Conservation (phyloP, 768 basidiomycete genomes). For the Crepidotus variabilis region DNA sequence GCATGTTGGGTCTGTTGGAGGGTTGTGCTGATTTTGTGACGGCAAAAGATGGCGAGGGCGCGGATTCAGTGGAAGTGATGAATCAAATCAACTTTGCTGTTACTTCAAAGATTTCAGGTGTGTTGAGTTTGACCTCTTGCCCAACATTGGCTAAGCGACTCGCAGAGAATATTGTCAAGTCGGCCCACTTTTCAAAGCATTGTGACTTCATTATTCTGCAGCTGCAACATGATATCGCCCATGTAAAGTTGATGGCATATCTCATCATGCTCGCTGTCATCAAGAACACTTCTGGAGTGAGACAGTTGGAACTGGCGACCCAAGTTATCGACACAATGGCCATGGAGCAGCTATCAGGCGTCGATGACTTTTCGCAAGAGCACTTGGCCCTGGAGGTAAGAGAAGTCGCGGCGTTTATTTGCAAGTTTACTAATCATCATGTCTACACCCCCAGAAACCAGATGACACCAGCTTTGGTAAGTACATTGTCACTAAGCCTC, state of each 20-base stretch:
- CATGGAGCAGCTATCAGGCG: slow-evolving; percentile 39
- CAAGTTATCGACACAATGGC: slow-evolving; percentile 44
- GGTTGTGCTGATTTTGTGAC: slow-evolving; percentile 51
- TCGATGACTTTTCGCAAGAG: slow-evolving; percentile 37
- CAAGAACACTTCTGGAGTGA: slow-evolving; percentile 49
- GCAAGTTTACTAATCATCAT: slow-evolving; percentile 3
- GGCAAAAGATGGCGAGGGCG: slow-evolving; percentile 27
- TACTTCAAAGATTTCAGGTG: slow-evolving; percentile 65
- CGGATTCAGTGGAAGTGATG: slow-evolving; percentile 40
- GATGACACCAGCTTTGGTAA: slow-evolving; percentile 42
- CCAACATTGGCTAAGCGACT: slow-evolving; percentile 6
- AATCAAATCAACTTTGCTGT: slow-evolving; percentile 49
- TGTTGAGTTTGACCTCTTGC: slow-evolving; percentile 5
- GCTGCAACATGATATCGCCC: slow-evolving; percentile 43
- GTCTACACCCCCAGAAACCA: slow-evolving; percentile 33
- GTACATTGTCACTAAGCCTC: slow-evolving; percentile 56
- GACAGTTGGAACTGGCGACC: slow-evolving; percentile 52
- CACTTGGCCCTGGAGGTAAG: slow-evolving; percentile 27
- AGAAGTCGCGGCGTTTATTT: not conserved
- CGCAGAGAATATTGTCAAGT: slow-evolving; percentile 19
- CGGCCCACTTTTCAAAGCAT: slow-evolving; percentile 38
- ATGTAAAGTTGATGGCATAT: slow-evolving; percentile 55
- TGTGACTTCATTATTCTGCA: slow-evolving; percentile 48
- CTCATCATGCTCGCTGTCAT: slow-evolving; percentile 65
- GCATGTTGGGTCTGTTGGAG: slow-evolving; percentile 42